phyloP scores from a whole-genome alignment of 108 stramenopile genomes.

The Poteriospumella lacustris region DNA sequence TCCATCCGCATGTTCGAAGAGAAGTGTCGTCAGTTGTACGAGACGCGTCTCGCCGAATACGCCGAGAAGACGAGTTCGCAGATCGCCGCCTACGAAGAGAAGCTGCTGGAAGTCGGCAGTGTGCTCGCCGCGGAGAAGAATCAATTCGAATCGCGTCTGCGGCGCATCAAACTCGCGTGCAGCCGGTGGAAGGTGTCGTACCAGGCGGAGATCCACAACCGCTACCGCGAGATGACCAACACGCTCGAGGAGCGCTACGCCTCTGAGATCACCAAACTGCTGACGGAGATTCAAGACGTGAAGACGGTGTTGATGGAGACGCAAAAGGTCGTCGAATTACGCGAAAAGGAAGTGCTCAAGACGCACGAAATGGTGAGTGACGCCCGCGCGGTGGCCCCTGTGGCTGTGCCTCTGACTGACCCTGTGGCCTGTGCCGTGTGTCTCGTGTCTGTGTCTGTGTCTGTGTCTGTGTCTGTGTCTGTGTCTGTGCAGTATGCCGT shows the following conservation, averaged over 20 bases:
- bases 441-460: too few relatives aligned
- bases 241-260: neutral
- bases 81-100: conserved; percentile 21
- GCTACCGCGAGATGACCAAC: neutral
- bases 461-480: too few relatives aligned
- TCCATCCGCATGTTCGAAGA: conserved; percentile 12
- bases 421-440: too few relatives aligned
- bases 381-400: too few relatives aligned
- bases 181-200: conserved; percentile 18
- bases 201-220: conserved; percentile 4
- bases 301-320: neutral
- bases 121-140: neutral
- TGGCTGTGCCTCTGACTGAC: too few relatives aligned
- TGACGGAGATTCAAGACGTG: conserved; percentile 2
- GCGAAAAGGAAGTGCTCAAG: conserved; percentile 5
- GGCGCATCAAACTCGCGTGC: conserved; percentile 17
- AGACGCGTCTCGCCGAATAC: neutral
- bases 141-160: conserved; percentile 7
- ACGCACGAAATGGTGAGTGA: conserved; percentile 19
- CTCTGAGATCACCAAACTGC: neutral
- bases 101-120: conserved; percentile 18
- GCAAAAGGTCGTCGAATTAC: neutral
- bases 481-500: too few relatives aligned
- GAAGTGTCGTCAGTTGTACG: conserved; percentile 23
- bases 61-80: conserved; percentile 13